Evolutionary conservation across 371 early-diverging fungal genomes (phyloP).

Genomic region (Mortierella sp.): DNA sequence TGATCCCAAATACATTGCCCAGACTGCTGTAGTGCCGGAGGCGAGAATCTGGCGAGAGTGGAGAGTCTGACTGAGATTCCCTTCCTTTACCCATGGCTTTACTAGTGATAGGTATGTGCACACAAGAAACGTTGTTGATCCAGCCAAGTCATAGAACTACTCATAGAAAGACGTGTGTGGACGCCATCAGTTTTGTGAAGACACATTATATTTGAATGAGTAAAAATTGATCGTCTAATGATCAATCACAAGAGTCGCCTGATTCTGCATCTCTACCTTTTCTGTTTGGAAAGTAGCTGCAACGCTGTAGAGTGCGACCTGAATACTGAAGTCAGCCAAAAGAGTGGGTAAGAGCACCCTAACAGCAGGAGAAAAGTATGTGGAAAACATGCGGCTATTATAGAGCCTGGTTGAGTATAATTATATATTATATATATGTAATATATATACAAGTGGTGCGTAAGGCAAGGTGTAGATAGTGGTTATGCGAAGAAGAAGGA

Average conservation of each 20-base stretch:
- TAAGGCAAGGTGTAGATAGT: not conserved
- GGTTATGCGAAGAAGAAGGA: too few relatives aligned
- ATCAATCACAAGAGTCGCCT: not conserved
- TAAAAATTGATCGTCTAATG: not conserved
- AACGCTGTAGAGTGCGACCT: conserved; percentile 19
- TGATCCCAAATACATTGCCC: conserved; percentile 48
- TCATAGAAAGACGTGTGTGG: too few relatives aligned
- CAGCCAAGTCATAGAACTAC: conserved; percentile 51
- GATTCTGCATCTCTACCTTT: conserved; percentile 21
- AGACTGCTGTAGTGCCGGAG: conserved; percentile 34
- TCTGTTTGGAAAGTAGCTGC: conserved; percentile 47
- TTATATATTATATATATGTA: too few relatives aligned
- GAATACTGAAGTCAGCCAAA: conserved; percentile 32
- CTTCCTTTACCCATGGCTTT: conserved; percentile 27
- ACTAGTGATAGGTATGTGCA: conserved; percentile 39
- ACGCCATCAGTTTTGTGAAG: not conserved
- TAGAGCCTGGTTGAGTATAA: too few relatives aligned
- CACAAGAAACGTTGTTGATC: conserved; percentile 35
- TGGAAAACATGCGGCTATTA: conserved; percentile 1
- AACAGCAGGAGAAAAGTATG: conserved; percentile 4
- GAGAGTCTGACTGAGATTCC: not conserved
- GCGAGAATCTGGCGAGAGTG: conserved; percentile 54
- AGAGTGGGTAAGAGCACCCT: conserved; percentile 21
- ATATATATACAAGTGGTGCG: not conserved
- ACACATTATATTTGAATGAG: not conserved